Evolutionary conservation across 2,329 filamentous ascomycete genomes (phyloP).

Genomic region (Juglanconis juglandina): DNA sequence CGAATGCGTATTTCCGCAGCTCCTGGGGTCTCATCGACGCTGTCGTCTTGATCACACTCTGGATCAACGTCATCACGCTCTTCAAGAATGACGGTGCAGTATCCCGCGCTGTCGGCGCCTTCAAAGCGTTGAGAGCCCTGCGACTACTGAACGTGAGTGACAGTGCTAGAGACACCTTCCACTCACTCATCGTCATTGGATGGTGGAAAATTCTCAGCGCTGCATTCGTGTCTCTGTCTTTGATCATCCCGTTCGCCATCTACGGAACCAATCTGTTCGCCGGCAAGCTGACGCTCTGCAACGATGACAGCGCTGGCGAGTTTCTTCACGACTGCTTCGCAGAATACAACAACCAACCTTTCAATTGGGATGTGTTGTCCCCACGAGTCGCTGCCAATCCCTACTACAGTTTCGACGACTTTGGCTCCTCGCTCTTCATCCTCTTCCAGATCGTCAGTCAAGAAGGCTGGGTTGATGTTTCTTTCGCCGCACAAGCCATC

Average conservation of each 20-base stretch:
- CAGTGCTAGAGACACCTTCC: constrained; percentile 91
- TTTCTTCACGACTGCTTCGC: constrained; percentile 74
- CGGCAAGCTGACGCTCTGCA: constrained; percentile 75
- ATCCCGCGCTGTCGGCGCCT: constrained; percentile 87
- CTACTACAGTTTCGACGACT: constrained; percentile 91
- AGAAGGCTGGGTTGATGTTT: constrained; percentile 96
- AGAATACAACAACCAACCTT: constrained; percentile 75
- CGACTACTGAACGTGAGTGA: constrained; percentile 93
- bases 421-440: constrained; percentile 88
- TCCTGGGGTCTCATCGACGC: constrained; percentile 97
- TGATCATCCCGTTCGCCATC: constrained; percentile 94
- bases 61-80: constrained; percentile 88
- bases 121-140: constrained; percentile 91
- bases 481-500: constrained; percentile 78
- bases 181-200: constrained; percentile 89
- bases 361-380: constrained; percentile 78
- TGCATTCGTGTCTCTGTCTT: constrained; percentile 87
- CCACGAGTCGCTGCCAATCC: constrained; percentile 78
- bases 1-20: constrained; percentile 93
- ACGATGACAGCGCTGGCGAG: constrained; percentile 61
- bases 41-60: constrained; percentile 84
- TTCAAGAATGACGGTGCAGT: constrained; percentile 78
- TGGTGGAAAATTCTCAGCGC: constrained; percentile 92
- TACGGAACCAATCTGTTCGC: constrained; percentile 93
- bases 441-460: constrained; percentile 98